phyloP scores from a whole-genome alignment of 1,284 basidiomycete genomes.

The Cryptococcus deneoformans region DNA sequence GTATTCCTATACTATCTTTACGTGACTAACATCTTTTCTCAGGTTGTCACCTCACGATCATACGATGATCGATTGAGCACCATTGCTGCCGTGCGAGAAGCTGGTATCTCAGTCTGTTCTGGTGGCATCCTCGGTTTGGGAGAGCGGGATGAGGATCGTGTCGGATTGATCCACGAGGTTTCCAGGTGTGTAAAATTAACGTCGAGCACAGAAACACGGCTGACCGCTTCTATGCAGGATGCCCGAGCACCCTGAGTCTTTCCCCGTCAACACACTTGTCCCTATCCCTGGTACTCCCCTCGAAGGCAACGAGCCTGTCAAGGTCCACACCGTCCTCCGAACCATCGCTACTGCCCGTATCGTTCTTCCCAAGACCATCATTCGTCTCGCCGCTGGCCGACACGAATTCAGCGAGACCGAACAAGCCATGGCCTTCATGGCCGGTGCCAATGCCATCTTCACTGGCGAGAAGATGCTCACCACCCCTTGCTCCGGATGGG shows the following conservation, averaged over 20 bases:
- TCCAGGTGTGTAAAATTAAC: constrained; percentile 58
- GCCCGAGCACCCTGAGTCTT: constrained; percentile 94
- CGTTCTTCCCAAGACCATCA: constrained; percentile 87
- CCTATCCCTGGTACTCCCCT: constrained; percentile 61
- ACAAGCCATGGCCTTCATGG: constrained; percentile 96
- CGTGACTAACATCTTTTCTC: neutral
- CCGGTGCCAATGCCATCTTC: constrained; percentile 97
- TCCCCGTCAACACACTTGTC: constrained; percentile 93
- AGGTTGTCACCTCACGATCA: constrained; percentile 93
- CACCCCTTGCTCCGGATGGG: constrained; percentile 91
- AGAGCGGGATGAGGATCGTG: constrained; percentile 83
- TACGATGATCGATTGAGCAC: constrained; percentile 93
- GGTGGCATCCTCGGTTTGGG: constrained; percentile 96
- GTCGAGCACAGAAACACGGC: no score
- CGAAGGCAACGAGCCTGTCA: constrained; percentile 61
- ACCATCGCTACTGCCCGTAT: constrained; percentile 95
- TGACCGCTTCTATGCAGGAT: constrained; percentile 53
- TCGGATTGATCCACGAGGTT: constrained; percentile 93
- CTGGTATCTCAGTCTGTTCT: constrained; percentile 96
- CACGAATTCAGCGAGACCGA: constrained; percentile 87
- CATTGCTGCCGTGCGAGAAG: constrained; percentile 84
- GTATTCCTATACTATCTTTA: neutral
- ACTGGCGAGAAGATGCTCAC: constrained; percentile 98
- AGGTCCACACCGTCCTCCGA: constrained; percentile 79
- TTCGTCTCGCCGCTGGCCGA: constrained; percentile 90